Evolutionary conservation across 768 basidiomycete species (phyloP), one percentile per base, ranked within the genome.

Genomic region (Baorangia bicolor): DNA sequence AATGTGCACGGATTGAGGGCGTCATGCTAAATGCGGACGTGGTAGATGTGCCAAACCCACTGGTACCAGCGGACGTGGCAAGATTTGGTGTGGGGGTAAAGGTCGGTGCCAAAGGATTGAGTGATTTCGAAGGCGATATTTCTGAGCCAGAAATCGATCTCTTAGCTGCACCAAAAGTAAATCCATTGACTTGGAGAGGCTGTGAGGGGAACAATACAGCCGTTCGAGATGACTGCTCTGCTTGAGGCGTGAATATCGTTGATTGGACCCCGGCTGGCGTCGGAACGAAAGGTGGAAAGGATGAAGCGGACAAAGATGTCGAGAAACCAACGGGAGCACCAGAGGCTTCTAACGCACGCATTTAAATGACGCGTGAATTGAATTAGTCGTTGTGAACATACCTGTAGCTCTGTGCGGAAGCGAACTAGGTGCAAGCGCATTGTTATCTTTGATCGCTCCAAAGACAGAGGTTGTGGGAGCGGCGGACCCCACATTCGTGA

Each of bases 61-160:
- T 16, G 25, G 45, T 0, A 42, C 45, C 23, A 30, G 38, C 23
- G 5, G 56, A 44, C 21, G 53, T 21, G 23, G 38, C 2, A 25
- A 18, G 31, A 33, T 18, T 56, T 14, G 40, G 18, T 49, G 46
- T 45, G 3, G 56, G 67, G 27, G 48, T 49, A 38, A 67, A 71
- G 0, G 10, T 54, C 5, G 60, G 47, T 8, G 61, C 69, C 28
- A 60, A 55, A 35, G 61, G 63, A n/a, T 64, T 59, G 16, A 70
- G 60, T 21, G 39, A 33, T 48, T 49, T 60, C 16, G 51, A 21
- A 37, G 55, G 25, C 5, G 49, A 53, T 13, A 30, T 12, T 53
- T 57, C 65, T 33, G 60, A 35, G 5, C 42, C 35, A 35, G 43
- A 45, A 13, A n/a, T 13, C 37, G 51, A 23, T 18, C 51, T 46